Evolutionary conservation across 371 early-diverging fungal genomes (phyloP), one percentile per base, ranked within the genome.

Genomic region (Choanephora cucurbitarum): DNA sequence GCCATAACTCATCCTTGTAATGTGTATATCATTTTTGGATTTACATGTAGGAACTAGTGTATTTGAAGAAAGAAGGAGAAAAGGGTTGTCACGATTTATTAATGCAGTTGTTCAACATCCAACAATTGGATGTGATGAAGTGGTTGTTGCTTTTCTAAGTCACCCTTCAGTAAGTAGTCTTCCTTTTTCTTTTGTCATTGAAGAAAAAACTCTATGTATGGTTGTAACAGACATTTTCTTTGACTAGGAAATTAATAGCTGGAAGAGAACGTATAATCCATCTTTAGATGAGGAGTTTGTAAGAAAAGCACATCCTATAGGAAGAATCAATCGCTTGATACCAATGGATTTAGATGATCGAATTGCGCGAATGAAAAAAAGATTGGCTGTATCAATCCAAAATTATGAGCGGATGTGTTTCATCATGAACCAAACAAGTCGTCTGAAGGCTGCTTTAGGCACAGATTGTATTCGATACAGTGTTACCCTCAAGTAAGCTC

Each of bases 41-140:
- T 19, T 23, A 53, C 22, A 9, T 14, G n/a, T 24, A 81, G 86
- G 75, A 21, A 84, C 90, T 49, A 72, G 78, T 34, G 70, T 67
- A 13, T 93, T 93, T 72, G 62, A 91, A 43, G 91, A 90, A 49
- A 77, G 80, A 52, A 73, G 93, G 23, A 78, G 89, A 28, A 83
- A 83, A 22, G 91, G 90, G 1, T 60, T 93, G 19, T 62, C 78
- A 0, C 76, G 93, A 19, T 93, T 90, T 55, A 82, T 87, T 46
- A 89, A 90, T 68, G 82, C 86, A 4, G 56, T 91, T n/a, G 84
- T 78, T 28, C 79, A 89, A 40, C 93, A 93, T 64, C 93, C 93
- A 3, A 73, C 82, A 0, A 59, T 93, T 21, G 74, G 80, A n/a
- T 75, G 78, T 53, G 91, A 92, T 53, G 79, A 80, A 5, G 60